Evolutionary conservation across 2,329 filamentous ascomycete species (phyloP).

Genomic region (Sclerotinia minor): DNA sequence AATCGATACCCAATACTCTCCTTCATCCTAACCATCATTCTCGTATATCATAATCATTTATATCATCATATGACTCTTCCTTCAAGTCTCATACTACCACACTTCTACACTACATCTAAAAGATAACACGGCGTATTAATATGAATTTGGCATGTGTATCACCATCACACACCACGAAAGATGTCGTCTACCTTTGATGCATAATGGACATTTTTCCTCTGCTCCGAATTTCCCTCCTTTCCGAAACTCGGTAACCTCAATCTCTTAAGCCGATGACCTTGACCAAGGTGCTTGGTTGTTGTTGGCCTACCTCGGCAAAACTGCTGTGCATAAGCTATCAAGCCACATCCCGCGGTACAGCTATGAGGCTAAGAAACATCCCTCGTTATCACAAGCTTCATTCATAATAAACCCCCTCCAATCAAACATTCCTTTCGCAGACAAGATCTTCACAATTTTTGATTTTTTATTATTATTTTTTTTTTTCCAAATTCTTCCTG

Average conservation of each 20-base stretch:
- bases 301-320: constrained; percentile 25
- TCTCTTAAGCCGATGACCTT: constrained; percentile 7
- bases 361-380: background rate
- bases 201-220: background rate
- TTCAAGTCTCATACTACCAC: background rate
- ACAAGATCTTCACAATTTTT: background rate
- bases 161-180: background rate
- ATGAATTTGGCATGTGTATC: background rate
- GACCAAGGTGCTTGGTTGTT: background rate
- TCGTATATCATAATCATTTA: constrained; percentile 10
- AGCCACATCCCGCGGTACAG: constrained; percentile 6
- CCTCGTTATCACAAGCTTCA: constrained; percentile 18
- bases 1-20: background rate
- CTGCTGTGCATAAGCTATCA: background rate
- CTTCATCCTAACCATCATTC: background rate
- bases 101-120: background rate
- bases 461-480: too few relatives aligned
- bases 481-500: background rate
- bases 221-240: constrained; percentile 8
- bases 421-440: background rate
- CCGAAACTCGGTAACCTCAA: constrained; percentile 7
- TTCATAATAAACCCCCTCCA: background rate
- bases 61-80: constrained; percentile 18
- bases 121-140: background rate
- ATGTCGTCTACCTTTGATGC: background rate